Percentiles rank a stretch among this genome's conserved stretches.
These are phyloP conservation scores for Coemansia sp. DNA, from an alignment of 192 early-diverging fungal species.

Conservation along the genomic window DNA sequence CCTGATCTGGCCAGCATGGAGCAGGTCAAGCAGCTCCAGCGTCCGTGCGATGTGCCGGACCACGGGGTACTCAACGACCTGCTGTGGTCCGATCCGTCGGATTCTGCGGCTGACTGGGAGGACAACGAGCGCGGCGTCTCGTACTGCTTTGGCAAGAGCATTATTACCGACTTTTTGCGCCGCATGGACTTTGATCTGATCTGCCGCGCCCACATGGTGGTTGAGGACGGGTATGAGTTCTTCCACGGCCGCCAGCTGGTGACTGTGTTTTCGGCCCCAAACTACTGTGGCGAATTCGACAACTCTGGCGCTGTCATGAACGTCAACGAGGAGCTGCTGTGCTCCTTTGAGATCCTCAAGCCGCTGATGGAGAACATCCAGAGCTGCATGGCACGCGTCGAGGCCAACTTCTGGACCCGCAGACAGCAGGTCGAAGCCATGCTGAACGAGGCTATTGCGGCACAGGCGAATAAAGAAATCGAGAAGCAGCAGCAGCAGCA, in stretches of 20 bases:
- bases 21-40: constrained; percentile 76
- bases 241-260: constrained; percentile 89
- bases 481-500: constrained; percentile 2
- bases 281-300: constrained; percentile 98
- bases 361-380: constrained; percentile 56
- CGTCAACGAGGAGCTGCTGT: constrained; percentile 88
- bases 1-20: constrained; percentile 80
- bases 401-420: constrained; percentile 49
- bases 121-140: constrained; percentile 97
- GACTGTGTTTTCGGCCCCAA: constrained; percentile 93
- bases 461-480: constrained; percentile 33
- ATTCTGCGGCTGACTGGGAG: constrained; percentile 76
- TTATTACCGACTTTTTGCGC: constrained; percentile 82
- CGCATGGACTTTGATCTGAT: constrained; percentile 92
- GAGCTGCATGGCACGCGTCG: constrained; percentile 50
- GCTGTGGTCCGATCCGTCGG: constrained; percentile 92
- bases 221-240: constrained; percentile 98
- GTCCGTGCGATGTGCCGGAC: constrained; percentile 91
- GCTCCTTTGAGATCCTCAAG: constrained; percentile 85
- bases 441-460: constrained; percentile 45
- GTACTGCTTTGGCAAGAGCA: constrained; percentile 86
- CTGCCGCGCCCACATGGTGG: constrained; percentile 93
- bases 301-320: constrained; percentile 90
- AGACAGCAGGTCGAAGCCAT: constrained; percentile 53
- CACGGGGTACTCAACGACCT: constrained; percentile 90